These are phyloP conservation scores for Fragaria nilgerrensis DNA, from an alignment of 306 rosid genomes.

Conservation along the genomic window DNA sequence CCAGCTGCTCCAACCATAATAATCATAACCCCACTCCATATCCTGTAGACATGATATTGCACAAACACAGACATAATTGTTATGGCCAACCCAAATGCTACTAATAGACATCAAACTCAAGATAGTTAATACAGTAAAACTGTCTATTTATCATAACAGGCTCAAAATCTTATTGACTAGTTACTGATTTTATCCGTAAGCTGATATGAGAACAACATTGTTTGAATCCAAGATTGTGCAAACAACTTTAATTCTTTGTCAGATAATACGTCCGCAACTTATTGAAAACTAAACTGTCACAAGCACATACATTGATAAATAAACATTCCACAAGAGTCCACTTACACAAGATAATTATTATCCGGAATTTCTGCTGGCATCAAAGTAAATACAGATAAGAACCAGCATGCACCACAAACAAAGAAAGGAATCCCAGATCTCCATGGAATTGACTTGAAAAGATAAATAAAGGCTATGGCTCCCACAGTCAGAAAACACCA, in stretches of 20 bases:
- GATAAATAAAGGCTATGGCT: constrained; percentile 48
- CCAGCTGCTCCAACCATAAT: constrained; percentile 66
- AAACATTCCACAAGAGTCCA: constrained; percentile 21
- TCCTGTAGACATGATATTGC: constrained; percentile 43
- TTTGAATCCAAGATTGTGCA: neutral
- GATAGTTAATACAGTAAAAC: neutral
- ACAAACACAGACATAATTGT: constrained; percentile 1
- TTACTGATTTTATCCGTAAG: neutral
- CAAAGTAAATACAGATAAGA: constrained; percentile 74
- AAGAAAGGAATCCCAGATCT: constrained; percentile 69
- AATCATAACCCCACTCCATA: constrained; percentile 74
- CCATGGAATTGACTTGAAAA: constrained; percentile 64
- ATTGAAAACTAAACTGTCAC: neutral
- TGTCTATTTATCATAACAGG: neutral
- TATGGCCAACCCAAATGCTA: constrained; percentile 6
- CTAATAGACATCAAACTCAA: neutral
- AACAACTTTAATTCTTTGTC: neutral
- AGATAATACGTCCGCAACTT: neutral
- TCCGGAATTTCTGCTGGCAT: constrained; percentile 98
- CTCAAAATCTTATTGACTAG: neutral
- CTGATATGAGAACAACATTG: neutral
- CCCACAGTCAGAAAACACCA: constrained; percentile 71
- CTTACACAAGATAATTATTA: constrained; percentile 79
- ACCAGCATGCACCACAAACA: constrained; percentile 70
- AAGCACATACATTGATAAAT: neutral